phyloP scores from a whole-genome alignment of 2,329 filamentous ascomycete genomes.

The Aspergillus fijiensis region DNA sequence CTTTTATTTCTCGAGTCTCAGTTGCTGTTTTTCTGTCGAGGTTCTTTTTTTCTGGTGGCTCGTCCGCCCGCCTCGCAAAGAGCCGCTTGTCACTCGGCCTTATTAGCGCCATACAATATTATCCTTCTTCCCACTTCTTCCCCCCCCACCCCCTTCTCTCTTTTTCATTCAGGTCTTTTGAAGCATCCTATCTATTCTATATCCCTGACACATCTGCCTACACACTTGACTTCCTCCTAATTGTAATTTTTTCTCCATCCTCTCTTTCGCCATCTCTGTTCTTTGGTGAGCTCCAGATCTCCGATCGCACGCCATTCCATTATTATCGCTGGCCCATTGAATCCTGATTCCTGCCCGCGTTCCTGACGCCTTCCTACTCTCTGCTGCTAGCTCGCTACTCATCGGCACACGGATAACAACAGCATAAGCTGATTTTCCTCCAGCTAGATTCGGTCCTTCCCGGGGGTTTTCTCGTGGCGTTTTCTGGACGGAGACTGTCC shows the following conservation, averaged over 20 bases:
- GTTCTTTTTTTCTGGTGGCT: background rate
- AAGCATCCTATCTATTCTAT: background rate
- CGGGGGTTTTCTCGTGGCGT: background rate
- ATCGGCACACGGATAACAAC: too few species aligned
- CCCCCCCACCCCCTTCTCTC: background rate
- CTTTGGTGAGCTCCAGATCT: background rate
- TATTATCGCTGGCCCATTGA: background rate
- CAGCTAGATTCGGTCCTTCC: background rate
- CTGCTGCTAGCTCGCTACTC: background rate
- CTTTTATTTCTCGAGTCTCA: background rate
- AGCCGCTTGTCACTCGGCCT: background rate
- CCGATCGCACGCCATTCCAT: background rate
- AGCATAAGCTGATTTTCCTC: background rate
- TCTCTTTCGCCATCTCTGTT: background rate
- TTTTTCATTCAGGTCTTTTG: background rate
- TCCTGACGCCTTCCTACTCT: conserved; percentile 1
- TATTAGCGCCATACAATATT: background rate
- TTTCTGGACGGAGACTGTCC: background rate
- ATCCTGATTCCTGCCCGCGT: conserved; percentile 1
- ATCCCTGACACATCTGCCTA: background rate
- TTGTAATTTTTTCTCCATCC: background rate
- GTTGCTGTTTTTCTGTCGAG: too few species aligned
- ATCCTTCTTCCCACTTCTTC: background rate
- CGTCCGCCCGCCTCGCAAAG: background rate
- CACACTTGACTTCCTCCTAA: background rate